Evolutionary conservation across 345 rosid species (phyloP).

Genomic region (Turritis glabra): DNA sequence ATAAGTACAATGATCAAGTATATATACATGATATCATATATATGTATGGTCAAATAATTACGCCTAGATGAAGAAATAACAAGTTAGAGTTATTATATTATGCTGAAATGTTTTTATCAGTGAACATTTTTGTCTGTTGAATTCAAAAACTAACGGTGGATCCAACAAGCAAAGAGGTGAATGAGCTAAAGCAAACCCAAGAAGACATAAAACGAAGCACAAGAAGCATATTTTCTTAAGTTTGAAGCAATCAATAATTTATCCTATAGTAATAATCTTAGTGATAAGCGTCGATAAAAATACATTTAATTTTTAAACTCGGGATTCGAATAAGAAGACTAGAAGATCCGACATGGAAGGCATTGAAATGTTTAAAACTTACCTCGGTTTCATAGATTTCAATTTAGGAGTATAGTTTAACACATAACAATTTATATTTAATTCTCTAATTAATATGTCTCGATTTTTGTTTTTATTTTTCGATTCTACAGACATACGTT

Average conservation of each 20-base stretch:
- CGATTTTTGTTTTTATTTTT: conserved; percentile 29
- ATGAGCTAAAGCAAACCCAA: conserved; percentile 34
- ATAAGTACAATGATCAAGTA: neutral
- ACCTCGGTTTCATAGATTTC: conserved; percentile 29
- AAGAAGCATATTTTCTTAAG: conserved; percentile 41
- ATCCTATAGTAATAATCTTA: neutral
- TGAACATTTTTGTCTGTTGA: neutral
- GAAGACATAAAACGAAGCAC: conserved; percentile 37
- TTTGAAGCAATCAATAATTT: conserved; percentile 29
- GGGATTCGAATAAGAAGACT: conserved; percentile 38
- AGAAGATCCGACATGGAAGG: conserved; percentile 44
- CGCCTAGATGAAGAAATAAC: neutral
- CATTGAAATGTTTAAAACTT: conserved; percentile 26
- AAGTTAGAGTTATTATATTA: neutral
- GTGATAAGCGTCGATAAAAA: neutral
- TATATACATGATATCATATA: neutral
- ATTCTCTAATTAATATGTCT: conserved; percentile 26
- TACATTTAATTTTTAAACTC: conserved; percentile 8
- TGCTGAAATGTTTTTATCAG: neutral
- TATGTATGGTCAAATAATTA: neutral
- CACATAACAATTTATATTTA: conserved; percentile 2
- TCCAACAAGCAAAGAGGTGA: conserved; percentile 33
- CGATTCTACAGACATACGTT: conserved; percentile 47
- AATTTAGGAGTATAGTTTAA: neutral
- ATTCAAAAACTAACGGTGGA: conserved; percentile 17